Evolutionary conservation across 2,329 filamentous ascomycete species (phyloP).

Genomic region (Aspergillus piperis): DNA sequence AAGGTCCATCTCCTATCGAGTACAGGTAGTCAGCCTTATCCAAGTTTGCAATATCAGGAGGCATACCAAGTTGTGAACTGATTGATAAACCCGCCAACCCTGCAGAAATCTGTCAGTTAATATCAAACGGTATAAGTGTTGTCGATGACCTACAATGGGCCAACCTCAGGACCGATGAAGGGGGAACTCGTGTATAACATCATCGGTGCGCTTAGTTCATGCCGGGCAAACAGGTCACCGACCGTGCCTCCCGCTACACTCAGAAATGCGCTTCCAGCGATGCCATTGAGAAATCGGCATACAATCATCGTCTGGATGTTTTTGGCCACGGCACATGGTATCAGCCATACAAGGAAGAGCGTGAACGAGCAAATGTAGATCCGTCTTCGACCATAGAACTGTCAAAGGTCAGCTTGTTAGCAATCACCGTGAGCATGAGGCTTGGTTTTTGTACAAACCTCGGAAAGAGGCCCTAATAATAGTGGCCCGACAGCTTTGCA

Average conservation of each 20-base stretch:
- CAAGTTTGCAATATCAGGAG: background rate
- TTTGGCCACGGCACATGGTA: conserved; percentile 76
- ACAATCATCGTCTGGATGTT: conserved; percentile 82
- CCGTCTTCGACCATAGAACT: conserved; percentile 79
- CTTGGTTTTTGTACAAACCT: conserved; percentile 38
- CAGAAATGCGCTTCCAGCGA: conserved; percentile 55
- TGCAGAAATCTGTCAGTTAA: conserved; percentile 38
- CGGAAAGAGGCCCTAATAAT: conserved; percentile 64
- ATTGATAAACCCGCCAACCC: conserved; percentile 76
- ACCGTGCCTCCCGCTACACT: conserved; percentile 81
- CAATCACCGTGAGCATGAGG: background rate
- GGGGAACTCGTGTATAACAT: conserved; percentile 69
- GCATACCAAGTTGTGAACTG: conserved; percentile 64
- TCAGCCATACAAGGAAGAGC: conserved; percentile 75
- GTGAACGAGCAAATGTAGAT: conserved; percentile 76
- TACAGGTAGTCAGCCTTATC: conserved; percentile 10
- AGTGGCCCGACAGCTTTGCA: conserved; percentile 59
- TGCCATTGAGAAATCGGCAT: conserved; percentile 66
- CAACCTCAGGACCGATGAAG: conserved; percentile 61
- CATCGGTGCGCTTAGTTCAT: conserved; percentile 78
- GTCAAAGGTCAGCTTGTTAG: conserved; percentile 11
- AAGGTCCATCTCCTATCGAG: conserved; percentile 70
- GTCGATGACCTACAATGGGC: conserved; percentile 47
- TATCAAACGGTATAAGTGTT: background rate
- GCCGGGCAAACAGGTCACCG: conserved; percentile 71